phyloP scores from a whole-genome alignment of 768 basidiomycete species.

The Termitomyces sp. region DNA sequence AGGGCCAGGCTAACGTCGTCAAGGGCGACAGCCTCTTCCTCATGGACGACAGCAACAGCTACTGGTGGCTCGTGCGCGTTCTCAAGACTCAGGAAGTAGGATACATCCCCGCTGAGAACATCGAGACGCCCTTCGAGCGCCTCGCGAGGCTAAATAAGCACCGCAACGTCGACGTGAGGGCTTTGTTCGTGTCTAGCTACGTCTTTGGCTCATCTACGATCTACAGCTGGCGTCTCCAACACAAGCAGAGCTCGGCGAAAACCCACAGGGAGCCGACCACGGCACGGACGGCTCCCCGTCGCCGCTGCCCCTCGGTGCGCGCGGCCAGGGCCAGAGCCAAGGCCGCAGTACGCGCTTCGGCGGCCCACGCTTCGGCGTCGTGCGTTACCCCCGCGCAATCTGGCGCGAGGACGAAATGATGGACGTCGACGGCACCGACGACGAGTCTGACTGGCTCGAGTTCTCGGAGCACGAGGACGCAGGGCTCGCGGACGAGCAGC shows the following conservation, averaged over 20 bases:
- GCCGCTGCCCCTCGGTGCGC: constrained; percentile 37
- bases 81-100: constrained; percentile 98
- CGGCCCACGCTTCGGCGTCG: constrained; percentile 49
- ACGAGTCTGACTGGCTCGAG: constrained; percentile 35
- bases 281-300: constrained; percentile 47
- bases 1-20: constrained; percentile 97
- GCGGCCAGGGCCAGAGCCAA: constrained; percentile 22
- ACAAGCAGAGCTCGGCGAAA: constrained; percentile 60
- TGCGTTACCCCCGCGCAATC: constrained; percentile 77
- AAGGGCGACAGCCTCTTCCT: constrained; percentile 96
- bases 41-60: constrained; percentile 98
- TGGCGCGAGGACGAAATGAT: constrained; percentile 73
- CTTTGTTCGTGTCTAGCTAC: not conserved
- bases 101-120: constrained; percentile 98
- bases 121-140: constrained; percentile 96
- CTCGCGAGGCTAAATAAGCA: constrained; percentile 95
- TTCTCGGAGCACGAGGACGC: constrained; percentile 67
- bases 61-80: constrained; percentile 99
- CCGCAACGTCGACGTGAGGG: constrained; percentile 88
- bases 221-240: constrained; percentile 69
- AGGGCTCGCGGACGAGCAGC: constrained; percentile 53
- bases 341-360: constrained; percentile 68
- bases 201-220: too few species aligned
- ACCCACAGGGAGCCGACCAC: constrained; percentile 31
- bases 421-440: constrained; percentile 65